These are phyloP conservation scores for Debaryomyces maramus DNA, from an alignment of 805 yeast species.

Conservation along the genomic window DNA sequence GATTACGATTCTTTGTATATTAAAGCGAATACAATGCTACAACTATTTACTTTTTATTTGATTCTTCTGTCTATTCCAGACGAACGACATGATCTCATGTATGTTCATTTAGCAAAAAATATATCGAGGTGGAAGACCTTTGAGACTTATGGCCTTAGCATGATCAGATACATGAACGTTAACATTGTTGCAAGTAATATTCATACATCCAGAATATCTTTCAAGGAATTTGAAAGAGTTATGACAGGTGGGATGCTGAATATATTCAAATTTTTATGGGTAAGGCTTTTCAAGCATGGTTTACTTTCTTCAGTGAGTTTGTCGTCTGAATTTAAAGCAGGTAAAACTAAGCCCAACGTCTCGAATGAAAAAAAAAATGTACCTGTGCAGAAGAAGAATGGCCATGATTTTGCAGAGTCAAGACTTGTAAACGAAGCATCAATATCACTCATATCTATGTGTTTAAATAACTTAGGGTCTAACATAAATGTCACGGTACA, in stretches of 20 bases:
- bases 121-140: conserved; percentile 43
- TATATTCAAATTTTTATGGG: conserved; percentile 17
- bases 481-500: conserved; percentile 43
- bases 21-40: conserved; percentile 40
- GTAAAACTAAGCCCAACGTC: background rate
- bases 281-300: conserved; percentile 26
- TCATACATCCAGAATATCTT: conserved; percentile 14
- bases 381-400: background rate
- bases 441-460: conserved; percentile 38
- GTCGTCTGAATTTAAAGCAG: background rate
- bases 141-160: conserved; percentile 41
- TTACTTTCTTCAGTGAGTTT: conserved; percentile 25
- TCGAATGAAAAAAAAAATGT: background rate
- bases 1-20: conserved; percentile 38
- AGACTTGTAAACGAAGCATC: conserved; percentile 42
- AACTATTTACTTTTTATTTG: conserved; percentile 51
- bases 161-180: conserved; percentile 52
- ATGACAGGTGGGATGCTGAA: conserved; percentile 16
- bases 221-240: conserved; percentile 16
- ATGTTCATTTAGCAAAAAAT: conserved; percentile 17
- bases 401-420: conserved; percentile 23
- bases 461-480: conserved; percentile 21
- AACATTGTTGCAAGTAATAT: conserved; percentile 25
- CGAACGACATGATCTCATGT: conserved; percentile 32
- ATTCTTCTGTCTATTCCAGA: conserved; percentile 37